Conservation (phyloP, 148 eudicot species). For the Gaultheria prostrata region DNA sequence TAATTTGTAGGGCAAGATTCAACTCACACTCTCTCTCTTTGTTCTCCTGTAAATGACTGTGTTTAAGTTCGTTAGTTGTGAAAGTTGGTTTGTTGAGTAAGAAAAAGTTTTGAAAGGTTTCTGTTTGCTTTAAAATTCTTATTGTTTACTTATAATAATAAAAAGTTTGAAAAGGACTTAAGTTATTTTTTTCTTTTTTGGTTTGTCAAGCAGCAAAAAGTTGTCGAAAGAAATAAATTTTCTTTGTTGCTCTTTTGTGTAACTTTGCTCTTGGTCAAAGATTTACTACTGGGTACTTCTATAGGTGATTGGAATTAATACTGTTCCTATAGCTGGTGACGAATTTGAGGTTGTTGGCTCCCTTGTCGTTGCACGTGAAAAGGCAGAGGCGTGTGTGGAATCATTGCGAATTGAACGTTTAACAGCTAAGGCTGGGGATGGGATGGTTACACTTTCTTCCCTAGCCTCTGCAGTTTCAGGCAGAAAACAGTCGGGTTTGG, state of each 20-base stretch:
- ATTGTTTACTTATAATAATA: too few relatives aligned
- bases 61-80: not conserved
- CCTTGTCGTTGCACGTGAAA: slow-evolving; percentile 83
- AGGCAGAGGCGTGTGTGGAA: slow-evolving; percentile 63
- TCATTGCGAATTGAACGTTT: slow-evolving; percentile 59
- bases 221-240: not conserved
- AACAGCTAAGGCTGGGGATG: slow-evolving; percentile 85
- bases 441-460: slow-evolving; percentile 79
- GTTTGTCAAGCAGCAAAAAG: not conserved
- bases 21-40: not conserved
- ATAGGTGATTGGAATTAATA: slow-evolving; percentile 86
- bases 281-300: not conserved
- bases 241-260: not conserved
- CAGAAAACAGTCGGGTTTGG: slow-evolving; percentile 63
- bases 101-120: not conserved
- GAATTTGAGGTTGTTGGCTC: slow-evolving; percentile 85
- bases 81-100: not conserved
- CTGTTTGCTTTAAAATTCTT: too few relatives aligned
- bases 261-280: not conserved
- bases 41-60: not conserved
- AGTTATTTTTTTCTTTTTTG: not conserved
- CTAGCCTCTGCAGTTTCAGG: slow-evolving; percentile 82
- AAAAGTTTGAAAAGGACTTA: not conserved
- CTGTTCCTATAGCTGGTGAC: slow-evolving; percentile 93
- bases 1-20: not conserved